Evolutionary conservation across 1,284 basidiomycete genomes (phyloP).

Genomic region (Tilletia caries): DNA sequence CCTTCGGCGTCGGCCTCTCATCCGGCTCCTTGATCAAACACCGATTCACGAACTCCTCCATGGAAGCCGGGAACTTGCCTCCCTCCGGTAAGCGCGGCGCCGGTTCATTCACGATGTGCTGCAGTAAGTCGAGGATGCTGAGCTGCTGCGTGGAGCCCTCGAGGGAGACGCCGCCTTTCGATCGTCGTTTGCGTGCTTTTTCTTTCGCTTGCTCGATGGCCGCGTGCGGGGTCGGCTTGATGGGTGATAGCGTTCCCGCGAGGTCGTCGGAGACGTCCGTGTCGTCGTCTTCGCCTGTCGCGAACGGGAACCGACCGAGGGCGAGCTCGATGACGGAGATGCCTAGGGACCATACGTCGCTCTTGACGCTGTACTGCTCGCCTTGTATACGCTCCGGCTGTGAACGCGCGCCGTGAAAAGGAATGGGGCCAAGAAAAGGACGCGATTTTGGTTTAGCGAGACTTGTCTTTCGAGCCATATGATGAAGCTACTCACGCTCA

Average conservation of each 20-base stretch:
- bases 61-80: slow-evolving; percentile 33
- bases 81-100: slow-evolving; percentile 41
- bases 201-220: slow-evolving; percentile 14
- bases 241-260: slow-evolving; percentile 41
- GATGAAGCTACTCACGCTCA: slow-evolving; percentile 68
- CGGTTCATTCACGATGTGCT: slow-evolving; percentile 82
- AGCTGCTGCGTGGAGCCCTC: slow-evolving; percentile 89
- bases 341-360: slow-evolving; percentile 94
- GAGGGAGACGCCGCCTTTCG: slow-evolving; percentile 71
- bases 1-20: slow-evolving; percentile 45
- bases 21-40: slow-evolving; percentile 49
- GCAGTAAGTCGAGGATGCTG: slow-evolving; percentile 91
- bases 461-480: too few species aligned
- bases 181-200: slow-evolving; percentile 12
- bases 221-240: slow-evolving; percentile 29
- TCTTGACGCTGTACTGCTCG: slow-evolving; percentile 93
- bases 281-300: slow-evolving; percentile 23
- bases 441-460: too few species aligned
- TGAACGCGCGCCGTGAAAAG: neutral
- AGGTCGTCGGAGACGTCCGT: slow-evolving; percentile 31
- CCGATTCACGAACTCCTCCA: slow-evolving; percentile 44
- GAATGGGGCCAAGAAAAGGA: neutral
- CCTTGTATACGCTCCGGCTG: slow-evolving; percentile 98
- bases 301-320: slow-evolving; percentile 85
- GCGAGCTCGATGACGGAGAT: slow-evolving; percentile 92